Conservation (phyloP, 1,139 yeast species). For the Pichia sp. region DNA sequence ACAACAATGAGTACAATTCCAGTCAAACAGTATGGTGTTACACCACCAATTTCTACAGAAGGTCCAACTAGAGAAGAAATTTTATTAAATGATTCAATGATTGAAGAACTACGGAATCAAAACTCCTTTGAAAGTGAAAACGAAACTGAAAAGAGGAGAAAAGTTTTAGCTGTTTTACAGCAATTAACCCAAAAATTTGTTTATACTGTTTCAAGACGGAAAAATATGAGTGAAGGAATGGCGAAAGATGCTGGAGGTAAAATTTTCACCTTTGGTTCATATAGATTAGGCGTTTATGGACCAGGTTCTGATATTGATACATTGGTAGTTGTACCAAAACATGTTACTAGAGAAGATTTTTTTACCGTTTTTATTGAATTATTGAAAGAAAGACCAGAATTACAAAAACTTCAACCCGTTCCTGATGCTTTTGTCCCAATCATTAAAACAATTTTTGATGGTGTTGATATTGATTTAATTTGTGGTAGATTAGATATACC, state of each 20-base stretch:
- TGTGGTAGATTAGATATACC: constrained; percentile 79
- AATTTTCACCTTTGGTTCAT: constrained; percentile 91
- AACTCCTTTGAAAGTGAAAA: constrained; percentile 85
- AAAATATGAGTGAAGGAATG: constrained; percentile 96
- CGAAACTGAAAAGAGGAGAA: constrained; percentile 73
- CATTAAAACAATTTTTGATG: constrained; percentile 78
- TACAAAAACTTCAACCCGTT: constrained; percentile 85
- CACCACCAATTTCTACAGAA: constrained; percentile 79
- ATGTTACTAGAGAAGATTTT: constrained; percentile 85
- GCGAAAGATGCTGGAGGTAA: constrained; percentile 97
- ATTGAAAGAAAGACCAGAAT: constrained; percentile 62
- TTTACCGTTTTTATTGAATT: constrained; percentile 71
- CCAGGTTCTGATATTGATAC: constrained; percentile 99
- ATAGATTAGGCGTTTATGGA: constrained; percentile 90
- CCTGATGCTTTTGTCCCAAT: constrained; percentile 98
- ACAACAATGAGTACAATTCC: constrained; percentile 15
- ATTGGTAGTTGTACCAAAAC: constrained; percentile 90
- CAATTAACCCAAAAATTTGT: constrained; percentile 75
- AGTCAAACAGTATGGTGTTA: constrained; percentile 59
- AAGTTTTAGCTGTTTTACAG: constrained; percentile 66
- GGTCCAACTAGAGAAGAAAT: constrained; percentile 82
- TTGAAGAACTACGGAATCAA: constrained; percentile 72
- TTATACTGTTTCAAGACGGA: constrained; percentile 64
- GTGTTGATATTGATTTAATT: constrained; percentile 85
- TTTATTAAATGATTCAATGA: constrained; percentile 63